Base-by-base conservation (phyloP, 2,329 filamentous ascomycete genomes). In the Phyllosticta capitalensis region DNA sequence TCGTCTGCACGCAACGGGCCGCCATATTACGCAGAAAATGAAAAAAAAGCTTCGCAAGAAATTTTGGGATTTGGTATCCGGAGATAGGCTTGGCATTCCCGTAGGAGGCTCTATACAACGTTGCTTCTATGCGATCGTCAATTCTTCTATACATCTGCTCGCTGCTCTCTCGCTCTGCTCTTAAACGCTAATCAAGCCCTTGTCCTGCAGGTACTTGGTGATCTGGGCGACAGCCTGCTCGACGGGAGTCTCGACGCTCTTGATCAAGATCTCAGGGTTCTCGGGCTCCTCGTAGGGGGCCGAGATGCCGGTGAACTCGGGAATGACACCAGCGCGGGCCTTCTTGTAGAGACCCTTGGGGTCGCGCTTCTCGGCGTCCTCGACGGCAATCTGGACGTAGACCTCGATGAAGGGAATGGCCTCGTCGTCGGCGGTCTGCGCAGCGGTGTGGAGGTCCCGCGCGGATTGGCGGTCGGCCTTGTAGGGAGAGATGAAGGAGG, bases 321-420 rank as follows among this genome's bases (percentile, higher is more conserved):
- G 94, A 76, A 97, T 97, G 74, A 95, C 85, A 52, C 94, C 94
- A 56, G 89, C 87, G 52, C 92, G 81, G 12, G 94, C 94, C 83
- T 96, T 96, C 82, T 96, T 96, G 79, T 99, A 99, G 62, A 97
- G 78, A 5, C 92, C 94, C 84, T 99, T 99, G 54, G 94, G 94
- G 71, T 99, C 94, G 64, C 94, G 85, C 82, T 92, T 81, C 83
- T 97, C 92, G 45, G 94, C 92, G 52, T 94, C 90, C 75, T 90
- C 89, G 65, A 97, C 82, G 14, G 91, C 89, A 12, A 97, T 85
- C 74, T 99, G 91, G 64, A 99, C 87, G 71, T 85, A 95, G 61
- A 97, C 90, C 78, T 99, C 94, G 65, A 99, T 82, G 72, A 99
- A 99, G 9, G 89, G 87, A 60, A 97, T 82, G 0, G 88, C 78